A percentile compares a stretch with the other conserved stretches of the same genome.
phyloP scores from a whole-genome alignment of 2,329 filamentous ascomycete species.

The Fusarium udum region DNA sequence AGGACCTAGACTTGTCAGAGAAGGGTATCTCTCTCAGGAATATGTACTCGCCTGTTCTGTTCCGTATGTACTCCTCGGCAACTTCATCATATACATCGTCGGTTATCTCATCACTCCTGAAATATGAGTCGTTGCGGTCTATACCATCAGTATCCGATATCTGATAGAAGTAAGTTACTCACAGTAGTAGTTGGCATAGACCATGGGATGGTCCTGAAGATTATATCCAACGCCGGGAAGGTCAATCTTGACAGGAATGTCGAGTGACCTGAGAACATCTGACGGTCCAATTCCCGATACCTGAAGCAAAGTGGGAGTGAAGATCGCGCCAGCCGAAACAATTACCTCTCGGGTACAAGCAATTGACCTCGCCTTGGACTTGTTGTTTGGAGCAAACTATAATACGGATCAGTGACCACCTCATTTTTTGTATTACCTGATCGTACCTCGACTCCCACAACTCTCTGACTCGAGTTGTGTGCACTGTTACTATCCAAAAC shows the following conservation, averaged over 20 bases:
- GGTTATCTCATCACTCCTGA: slow-evolving; percentile 3
- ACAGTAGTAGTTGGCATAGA: slow-evolving; percentile 16
- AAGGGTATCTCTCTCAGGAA: not conserved
- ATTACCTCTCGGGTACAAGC: slow-evolving; percentile 13
- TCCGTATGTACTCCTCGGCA: slow-evolving; percentile 1
- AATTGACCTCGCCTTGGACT: not conserved
- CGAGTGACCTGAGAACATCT: not conserved
- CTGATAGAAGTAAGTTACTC: not conserved
- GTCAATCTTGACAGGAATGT: slow-evolving; percentile 7
- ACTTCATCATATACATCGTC: slow-evolving; percentile 14
- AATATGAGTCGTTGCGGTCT: slow-evolving; percentile 18
- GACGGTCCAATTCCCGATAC: slow-evolving; percentile 19
- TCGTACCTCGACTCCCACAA: slow-evolving; percentile 22
- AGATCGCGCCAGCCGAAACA: slow-evolving; percentile 19
- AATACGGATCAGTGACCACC: not conserved
- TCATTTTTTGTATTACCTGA: no score
- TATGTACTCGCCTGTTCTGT: slow-evolving; percentile 2
- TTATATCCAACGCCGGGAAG: slow-evolving; percentile 20
- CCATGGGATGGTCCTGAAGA: slow-evolving; percentile 26
- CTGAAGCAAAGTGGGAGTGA: slow-evolving; percentile 20
- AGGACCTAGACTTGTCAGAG: slow-evolving; percentile 1
- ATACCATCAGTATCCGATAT: not conserved
- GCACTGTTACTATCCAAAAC: not conserved
- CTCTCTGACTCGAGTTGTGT: not conserved
- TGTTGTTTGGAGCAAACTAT: slow-evolving; percentile 1